A percentile compares a stretch with the other conserved stretches of the same genome.
Conservation (phyloP, 306 rosid species). For the Vigna hirtella region DNA sequence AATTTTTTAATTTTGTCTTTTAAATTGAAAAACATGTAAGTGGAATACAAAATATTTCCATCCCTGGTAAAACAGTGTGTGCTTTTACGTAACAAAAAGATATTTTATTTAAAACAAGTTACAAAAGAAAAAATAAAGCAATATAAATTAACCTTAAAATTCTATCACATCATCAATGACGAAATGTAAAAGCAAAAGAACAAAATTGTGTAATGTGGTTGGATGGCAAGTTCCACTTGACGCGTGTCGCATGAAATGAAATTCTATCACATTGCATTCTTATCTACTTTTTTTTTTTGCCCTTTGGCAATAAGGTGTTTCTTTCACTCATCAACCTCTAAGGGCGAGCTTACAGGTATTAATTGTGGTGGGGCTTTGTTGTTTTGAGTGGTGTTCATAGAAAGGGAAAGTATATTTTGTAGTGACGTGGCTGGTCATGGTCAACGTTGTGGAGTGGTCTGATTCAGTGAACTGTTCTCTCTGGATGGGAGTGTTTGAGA, state of each 20-base stretch:
- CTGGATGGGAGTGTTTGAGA: constrained; percentile 37
- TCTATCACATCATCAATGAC: constrained; percentile 12
- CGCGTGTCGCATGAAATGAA: constrained; percentile 38
- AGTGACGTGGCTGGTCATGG: constrained; percentile 49
- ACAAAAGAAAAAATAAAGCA: no score
- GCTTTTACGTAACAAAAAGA: background rate
- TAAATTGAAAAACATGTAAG: no score
- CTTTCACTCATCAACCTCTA: constrained; percentile 73
- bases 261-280: background rate
- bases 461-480: constrained; percentile 49
- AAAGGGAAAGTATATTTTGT: constrained; percentile 1
- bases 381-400: background rate
- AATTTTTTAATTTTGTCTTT: no score
- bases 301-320: constrained; percentile 38
- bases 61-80: background rate
- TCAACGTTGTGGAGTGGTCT: constrained; percentile 47
- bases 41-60: no score
- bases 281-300: background rate
- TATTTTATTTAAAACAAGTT: background rate
- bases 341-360: constrained; percentile 49
- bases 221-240: constrained; percentile 12
- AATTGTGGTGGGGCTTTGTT: constrained; percentile 14
- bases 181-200: background rate
- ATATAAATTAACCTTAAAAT: background rate
- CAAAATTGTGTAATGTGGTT: background rate